These are phyloP conservation scores for Hericium erinaceus DNA, from an alignment of 768 basidiomycete species.

Conservation along the genomic window DNA sequence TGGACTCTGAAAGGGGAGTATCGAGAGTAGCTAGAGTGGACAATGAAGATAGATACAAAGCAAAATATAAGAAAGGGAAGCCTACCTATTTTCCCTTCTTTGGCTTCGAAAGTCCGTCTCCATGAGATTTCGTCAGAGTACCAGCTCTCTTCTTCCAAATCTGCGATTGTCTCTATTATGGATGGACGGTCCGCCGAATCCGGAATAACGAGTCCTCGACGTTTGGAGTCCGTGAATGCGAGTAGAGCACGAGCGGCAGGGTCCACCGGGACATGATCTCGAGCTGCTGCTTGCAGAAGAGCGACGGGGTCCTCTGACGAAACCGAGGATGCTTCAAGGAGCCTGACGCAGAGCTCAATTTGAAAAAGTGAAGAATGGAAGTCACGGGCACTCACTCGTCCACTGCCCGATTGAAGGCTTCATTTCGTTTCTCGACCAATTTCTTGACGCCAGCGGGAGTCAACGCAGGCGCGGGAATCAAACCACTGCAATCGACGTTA, in stretches of 20 bases:
- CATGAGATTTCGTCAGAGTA: constrained; percentile 63
- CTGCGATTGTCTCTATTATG: constrained; percentile 47
- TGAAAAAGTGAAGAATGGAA: constrained; percentile 18
- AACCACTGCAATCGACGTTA: not conserved
- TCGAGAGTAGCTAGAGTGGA: constrained; percentile 34
- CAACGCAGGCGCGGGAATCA: constrained; percentile 6
- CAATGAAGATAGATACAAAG: too few species aligned
- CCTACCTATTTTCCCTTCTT: constrained; percentile 43
- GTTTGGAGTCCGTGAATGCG: not conserved
- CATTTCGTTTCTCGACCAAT: constrained; percentile 11
- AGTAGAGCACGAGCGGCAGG: constrained; percentile 23
- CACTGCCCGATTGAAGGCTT: constrained; percentile 32
- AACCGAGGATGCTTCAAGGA: constrained; percentile 43
- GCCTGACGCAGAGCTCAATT: constrained; percentile 28
- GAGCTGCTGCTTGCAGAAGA: constrained; percentile 58
- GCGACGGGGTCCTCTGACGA: constrained; percentile 47
- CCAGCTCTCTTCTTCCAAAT: constrained; percentile 50
- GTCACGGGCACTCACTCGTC: constrained; percentile 31
- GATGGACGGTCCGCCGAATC: constrained; percentile 43
- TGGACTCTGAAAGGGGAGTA: constrained; percentile 45
- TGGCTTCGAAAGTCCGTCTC: constrained; percentile 43
- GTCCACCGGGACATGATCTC: constrained; percentile 63
- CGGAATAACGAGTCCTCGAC: constrained; percentile 19
- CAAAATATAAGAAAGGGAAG: not conserved
- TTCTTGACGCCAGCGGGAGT: constrained; percentile 7